Percentiles rank a stretch among this genome's conserved stretches.
Evolutionary conservation across 2,329 filamentous ascomycete genomes (phyloP).

Genomic region (Colletotrichum camelliae): DNA sequence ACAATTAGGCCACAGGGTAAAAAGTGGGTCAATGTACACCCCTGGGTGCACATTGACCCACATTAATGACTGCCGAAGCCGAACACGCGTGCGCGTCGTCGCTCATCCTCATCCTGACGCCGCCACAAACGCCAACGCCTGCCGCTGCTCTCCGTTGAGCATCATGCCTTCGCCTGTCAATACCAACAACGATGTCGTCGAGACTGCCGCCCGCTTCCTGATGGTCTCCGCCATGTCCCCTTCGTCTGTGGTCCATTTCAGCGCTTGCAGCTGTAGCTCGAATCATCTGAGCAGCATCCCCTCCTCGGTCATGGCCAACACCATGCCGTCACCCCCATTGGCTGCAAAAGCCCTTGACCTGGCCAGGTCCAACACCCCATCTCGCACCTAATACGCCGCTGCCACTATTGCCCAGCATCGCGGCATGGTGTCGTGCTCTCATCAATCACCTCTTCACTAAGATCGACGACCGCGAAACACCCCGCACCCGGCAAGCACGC

Average conservation of each 20-base stretch:
- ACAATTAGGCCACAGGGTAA: not conserved
- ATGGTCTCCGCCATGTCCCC: not conserved
- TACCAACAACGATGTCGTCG: not conserved
- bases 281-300: not conserved
- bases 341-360: not conserved
- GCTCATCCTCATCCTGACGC: not conserved
- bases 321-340: not conserved
- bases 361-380: not conserved
- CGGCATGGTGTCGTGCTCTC: not conserved
- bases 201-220: not conserved
- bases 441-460: not conserved
- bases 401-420: not conserved
- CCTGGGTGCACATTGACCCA: no score
- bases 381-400: not conserved
- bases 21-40: no score
- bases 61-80: no score
- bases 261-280: no score
- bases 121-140: not conserved
- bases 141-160: not conserved
- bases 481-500: not conserved
- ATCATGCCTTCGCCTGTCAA: not conserved
- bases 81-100: not conserved
- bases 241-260: not conserved
- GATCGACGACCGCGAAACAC: not conserved
- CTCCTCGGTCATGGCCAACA: not conserved